Evolutionary conservation across 176 grass and related monocot genomes (phyloP).

Genomic region (Alloteropsis semialata): DNA sequence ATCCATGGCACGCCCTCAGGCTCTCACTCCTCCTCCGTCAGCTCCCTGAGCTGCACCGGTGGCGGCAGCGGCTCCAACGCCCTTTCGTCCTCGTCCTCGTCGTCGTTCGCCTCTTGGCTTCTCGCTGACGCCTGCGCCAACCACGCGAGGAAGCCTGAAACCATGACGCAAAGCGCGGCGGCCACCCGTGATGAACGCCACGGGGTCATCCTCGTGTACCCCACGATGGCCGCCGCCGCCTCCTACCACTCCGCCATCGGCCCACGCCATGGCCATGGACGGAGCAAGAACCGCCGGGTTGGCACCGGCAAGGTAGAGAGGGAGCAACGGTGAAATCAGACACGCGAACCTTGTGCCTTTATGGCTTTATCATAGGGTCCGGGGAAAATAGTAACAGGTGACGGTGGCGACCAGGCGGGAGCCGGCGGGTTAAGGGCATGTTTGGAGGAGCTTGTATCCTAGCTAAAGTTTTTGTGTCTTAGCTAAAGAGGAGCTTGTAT

Average conservation of each 20-base stretch:
- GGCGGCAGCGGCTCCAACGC: constrained; percentile 32
- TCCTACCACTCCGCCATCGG: constrained; percentile 35
- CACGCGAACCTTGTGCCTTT: background rate
- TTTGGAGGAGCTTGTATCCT: too few relatives aligned
- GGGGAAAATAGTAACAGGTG: background rate
- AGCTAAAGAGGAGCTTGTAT: too few relatives aligned
- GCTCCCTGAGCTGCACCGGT: constrained; percentile 53
- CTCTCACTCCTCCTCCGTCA: constrained; percentile 61
- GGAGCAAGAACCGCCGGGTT: background rate
- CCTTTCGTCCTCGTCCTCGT: constrained; percentile 7
- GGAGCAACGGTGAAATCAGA: background rate
- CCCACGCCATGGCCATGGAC: constrained; percentile 26
- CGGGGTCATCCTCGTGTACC: constrained; percentile 51
- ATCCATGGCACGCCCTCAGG: constrained; percentile 51
- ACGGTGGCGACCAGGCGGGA: background rate
- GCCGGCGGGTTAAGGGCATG: constrained; percentile 21
- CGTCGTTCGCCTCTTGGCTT: background rate
- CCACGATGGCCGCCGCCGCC: constrained; percentile 8
- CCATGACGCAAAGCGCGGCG: constrained; percentile 32
- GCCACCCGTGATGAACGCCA: constrained; percentile 49
- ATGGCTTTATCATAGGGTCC: background rate
- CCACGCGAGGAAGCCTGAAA: constrained; percentile 9
- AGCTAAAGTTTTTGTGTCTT: too few relatives aligned
- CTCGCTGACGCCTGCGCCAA: background rate
- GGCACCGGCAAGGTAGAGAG: background rate